Conservation (phyloP, 306 rosid species). For the Vigna nakashimae region DNA sequence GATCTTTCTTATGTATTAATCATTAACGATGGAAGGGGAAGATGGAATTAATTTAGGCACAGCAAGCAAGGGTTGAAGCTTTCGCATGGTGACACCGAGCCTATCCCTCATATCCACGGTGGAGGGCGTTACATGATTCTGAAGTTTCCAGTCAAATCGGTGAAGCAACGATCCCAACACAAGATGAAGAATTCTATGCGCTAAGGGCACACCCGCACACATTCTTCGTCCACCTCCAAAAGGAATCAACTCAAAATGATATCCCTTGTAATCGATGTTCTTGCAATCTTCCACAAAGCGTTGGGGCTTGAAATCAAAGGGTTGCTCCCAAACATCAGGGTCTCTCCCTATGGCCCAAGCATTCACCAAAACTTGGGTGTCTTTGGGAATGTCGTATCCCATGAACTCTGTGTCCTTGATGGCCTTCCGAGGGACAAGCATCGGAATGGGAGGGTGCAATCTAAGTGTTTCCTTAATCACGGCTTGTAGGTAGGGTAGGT, state of each 20-base stretch:
- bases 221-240: slow-evolving; percentile 66
- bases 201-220: slow-evolving; percentile 64
- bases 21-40: background rate
- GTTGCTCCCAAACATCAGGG: slow-evolving; percentile 59
- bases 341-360: slow-evolving; percentile 41
- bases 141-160: slow-evolving; percentile 67
- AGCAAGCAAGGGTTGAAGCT: slow-evolving; percentile 53
- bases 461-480: slow-evolving; percentile 61
- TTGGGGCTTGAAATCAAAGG: slow-evolving; percentile 53
- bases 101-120: slow-evolving; percentile 56
- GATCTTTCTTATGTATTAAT: no score
- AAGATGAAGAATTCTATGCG: slow-evolving; percentile 54
- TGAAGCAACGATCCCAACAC: slow-evolving; percentile 60
- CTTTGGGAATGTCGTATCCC: slow-evolving; percentile 57
- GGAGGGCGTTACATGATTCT: slow-evolving; percentile 35
- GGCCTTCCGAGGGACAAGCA: slow-evolving; percentile 61
- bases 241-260: slow-evolving; percentile 55
- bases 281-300: slow-evolving; percentile 50
- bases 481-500: slow-evolving; percentile 51
- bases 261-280: slow-evolving; percentile 51
- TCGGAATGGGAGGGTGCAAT: slow-evolving; percentile 66
- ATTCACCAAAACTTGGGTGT: slow-evolving; percentile 61
- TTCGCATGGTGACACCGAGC: slow-evolving; percentile 54
- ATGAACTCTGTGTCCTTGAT: slow-evolving; percentile 49
- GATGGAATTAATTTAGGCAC: slow-evolving; percentile 43